Evolutionary conservation across 2,329 filamentous ascomycete species (phyloP), one percentile per base, ranked within the genome.

Genomic region (Arthroderma sp.): DNA sequence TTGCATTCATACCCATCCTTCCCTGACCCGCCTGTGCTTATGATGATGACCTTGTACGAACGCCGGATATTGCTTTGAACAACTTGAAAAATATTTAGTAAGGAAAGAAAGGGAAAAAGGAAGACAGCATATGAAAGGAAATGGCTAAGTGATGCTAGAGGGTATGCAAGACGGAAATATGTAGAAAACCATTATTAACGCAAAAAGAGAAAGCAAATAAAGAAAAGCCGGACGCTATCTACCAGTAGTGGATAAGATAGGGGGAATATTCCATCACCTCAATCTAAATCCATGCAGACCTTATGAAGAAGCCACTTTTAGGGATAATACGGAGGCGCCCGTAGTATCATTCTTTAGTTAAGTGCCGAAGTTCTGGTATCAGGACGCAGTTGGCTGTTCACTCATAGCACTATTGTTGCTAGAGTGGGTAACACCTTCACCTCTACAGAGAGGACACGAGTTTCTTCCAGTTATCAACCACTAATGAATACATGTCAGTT

Each of bases 381-480:
- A 22, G 15, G 15, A 22, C 15, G 3, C 15, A 3, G 15, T 22
- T 22, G 15, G 15, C 15, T 22, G 15, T 37, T 43, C 41, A 22
- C 34, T 30, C 30, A 28, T 27, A 3, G 41, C 36, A 22, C 7
- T 4, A 46, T 42, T 41, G 39, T 38, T 39, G n/a, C 15, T 22
- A 22, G 50, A 45, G 11, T 76, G 73, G 34, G 74, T 66, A 4
- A 78, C 74, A 31, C 74, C 74, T 56, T 75, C 70, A 33, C 73
- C 73, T 54, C 76, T 66, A 55, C 76, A 80, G 27, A 80, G 65
- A 3, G 76, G 76, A 55, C 76, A 80, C 3, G 75, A 79, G 55
- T 80, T 80, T 45, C 76, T 75, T 42, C 76, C 76, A 46, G 78
- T 81, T 11, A 77, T 82, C 39, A 83, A 65, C 79, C 79, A 83